Conservation (phyloP, 208 protist species). For the Leishmania arabica region DNA sequence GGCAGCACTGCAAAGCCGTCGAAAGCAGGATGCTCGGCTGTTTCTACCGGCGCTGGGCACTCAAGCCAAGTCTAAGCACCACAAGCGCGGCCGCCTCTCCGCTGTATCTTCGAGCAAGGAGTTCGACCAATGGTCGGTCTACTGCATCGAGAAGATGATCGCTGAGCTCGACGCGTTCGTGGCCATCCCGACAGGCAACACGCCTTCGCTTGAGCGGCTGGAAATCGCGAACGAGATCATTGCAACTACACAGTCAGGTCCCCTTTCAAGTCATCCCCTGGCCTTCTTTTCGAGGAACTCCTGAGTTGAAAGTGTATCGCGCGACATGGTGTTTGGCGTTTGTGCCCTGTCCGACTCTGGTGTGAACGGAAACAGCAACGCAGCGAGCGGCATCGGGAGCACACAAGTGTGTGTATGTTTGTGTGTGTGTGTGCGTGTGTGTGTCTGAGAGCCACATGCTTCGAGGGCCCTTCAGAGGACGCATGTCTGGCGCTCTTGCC, state of each 20-base stretch:
- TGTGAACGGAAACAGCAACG: background rate
- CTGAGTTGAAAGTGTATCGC: background rate
- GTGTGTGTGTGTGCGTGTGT: background rate
- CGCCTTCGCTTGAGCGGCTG: slow-evolving; percentile 11
- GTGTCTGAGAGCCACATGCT: no score
- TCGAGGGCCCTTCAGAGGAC: background rate
- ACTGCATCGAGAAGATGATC: slow-evolving; percentile 12
- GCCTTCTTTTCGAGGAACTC: background rate
- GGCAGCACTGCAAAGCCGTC: slow-evolving; percentile 8
- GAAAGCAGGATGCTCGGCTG: background rate
- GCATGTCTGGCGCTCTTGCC: background rate
- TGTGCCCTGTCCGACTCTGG: background rate
- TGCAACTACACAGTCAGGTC: background rate
- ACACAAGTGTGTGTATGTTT: background rate
- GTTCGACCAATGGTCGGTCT: slow-evolving; percentile 5
- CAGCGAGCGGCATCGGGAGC: background rate
- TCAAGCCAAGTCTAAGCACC: background rate
- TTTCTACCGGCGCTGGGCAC: background rate
- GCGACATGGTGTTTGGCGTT: background rate
- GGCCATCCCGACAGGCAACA: background rate
- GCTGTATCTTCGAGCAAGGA: background rate
- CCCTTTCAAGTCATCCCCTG: background rate
- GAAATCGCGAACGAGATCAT: slow-evolving; percentile 8
- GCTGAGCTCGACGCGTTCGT: slow-evolving; percentile 16
- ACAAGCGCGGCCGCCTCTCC: background rate